These are phyloP conservation scores for Allodekkera sacchari DNA, from an alignment of 805 yeast species.

Conservation along the genomic window DNA sequence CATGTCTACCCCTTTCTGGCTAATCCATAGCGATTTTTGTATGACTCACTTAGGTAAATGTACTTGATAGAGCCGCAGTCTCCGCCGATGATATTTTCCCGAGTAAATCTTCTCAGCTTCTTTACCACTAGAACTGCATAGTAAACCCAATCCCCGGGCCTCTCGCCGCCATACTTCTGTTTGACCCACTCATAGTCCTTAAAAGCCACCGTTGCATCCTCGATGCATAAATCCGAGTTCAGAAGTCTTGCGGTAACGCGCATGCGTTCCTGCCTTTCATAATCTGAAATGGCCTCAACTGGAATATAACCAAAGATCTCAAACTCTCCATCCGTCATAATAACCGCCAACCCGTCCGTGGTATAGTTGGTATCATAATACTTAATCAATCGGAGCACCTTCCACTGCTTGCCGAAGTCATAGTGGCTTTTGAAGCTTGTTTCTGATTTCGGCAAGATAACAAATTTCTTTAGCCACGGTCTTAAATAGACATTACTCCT, in stretches of 20 bases:
- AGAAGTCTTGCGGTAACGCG: slow-evolving; percentile 11
- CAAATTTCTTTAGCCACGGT: slow-evolving; percentile 1
- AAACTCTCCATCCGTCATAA: slow-evolving; percentile 13
- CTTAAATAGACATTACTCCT: too few species aligned
- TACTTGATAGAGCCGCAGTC: too few species aligned
- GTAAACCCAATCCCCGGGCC: neutral
- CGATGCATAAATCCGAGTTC: slow-evolving; percentile 10
- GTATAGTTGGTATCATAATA: slow-evolving; percentile 1
- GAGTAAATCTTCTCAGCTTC: too few species aligned
- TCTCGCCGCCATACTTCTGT: slow-evolving; percentile 4
- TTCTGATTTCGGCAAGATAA: neutral
- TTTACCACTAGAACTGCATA: too few species aligned
- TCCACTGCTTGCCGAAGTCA: slow-evolving; percentile 6
- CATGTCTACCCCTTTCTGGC: too few species aligned
- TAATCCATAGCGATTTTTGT: too few species aligned
- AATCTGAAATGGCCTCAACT: slow-evolving; percentile 8
- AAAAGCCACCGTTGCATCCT: slow-evolving; percentile 7
- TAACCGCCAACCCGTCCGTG: slow-evolving; percentile 7
- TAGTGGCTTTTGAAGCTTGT: slow-evolving; percentile 4
- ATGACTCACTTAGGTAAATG: too few species aligned
- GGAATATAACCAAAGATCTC: slow-evolving; percentile 10
- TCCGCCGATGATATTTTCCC: too few species aligned
- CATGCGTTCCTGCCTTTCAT: slow-evolving; percentile 12
- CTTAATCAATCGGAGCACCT: slow-evolving; percentile 8
- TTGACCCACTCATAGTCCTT: slow-evolving; percentile 8